These are phyloP conservation scores for Rhynchospora breviuscula DNA, from an alignment of 176 grass and related monocot genomes.

Conservation along the genomic window DNA sequence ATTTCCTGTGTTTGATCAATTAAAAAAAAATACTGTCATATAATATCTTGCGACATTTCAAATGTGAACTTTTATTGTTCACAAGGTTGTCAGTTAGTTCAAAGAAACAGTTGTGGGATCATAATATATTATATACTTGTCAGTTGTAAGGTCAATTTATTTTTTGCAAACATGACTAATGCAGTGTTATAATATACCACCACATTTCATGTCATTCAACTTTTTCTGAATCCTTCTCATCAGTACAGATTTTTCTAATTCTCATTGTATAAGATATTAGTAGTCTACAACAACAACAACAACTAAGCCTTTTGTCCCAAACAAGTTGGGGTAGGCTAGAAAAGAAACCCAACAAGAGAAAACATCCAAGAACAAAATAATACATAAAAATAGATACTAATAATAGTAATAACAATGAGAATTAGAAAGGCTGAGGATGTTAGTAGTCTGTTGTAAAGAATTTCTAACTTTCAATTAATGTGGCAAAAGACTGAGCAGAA, in stretches of 20 bases:
- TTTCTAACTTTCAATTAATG: neutral
- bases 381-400: too few species aligned
- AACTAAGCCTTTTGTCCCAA: too few species aligned
- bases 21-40: neutral
- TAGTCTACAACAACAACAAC: too few species aligned
- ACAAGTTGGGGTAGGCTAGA: too few species aligned
- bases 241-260: neutral
- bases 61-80: neutral
- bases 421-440: too few species aligned
- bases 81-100: neutral
- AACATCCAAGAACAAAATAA: too few species aligned
- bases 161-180: neutral
- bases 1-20: neutral
- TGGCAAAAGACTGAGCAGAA: slow-evolving; percentile 1
- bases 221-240: neutral
- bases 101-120: neutral
- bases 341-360: too few species aligned
- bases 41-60: neutral
- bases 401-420: too few species aligned
- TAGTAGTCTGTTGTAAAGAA: neutral
- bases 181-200: neutral
- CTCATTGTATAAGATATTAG: neutral
- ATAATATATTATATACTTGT: neutral
- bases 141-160: neutral
- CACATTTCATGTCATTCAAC: neutral